phyloP scores from a whole-genome alignment of 805 yeast genomes.

The Candida michaelii region DNA sequence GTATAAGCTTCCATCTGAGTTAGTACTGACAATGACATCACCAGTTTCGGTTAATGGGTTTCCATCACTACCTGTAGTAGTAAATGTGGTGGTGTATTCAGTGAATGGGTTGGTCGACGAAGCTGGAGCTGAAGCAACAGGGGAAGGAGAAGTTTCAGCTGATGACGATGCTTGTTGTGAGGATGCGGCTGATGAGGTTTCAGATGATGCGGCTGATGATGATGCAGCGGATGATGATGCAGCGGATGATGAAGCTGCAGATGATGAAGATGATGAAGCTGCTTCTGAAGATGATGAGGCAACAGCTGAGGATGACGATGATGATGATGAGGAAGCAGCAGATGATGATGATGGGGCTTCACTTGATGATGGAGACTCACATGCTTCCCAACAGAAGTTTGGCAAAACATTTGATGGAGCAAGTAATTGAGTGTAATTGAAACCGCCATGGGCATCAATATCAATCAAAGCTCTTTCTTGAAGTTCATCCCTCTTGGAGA shows the following conservation, averaged over 20 bases:
- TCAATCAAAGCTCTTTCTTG: constrained; percentile 11
- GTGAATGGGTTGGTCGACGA: constrained; percentile 5
- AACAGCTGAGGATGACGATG: constrained; percentile 2
- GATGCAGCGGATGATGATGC: not conserved
- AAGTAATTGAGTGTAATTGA: constrained; percentile 7
- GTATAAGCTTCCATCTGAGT: constrained; percentile 17
- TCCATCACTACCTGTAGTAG: constrained; percentile 18
- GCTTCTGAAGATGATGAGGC: constrained; percentile 5
- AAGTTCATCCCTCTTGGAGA: constrained; percentile 11
- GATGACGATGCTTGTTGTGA: constrained; percentile 1
- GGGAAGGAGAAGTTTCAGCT: constrained; percentile 3
- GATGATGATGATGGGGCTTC: constrained; percentile 6
- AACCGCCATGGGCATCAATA: constrained; percentile 2
- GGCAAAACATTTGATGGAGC: constrained; percentile 14
- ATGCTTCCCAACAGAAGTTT: constrained; percentile 18
- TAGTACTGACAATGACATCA: constrained; percentile 18
- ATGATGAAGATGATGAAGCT: not conserved
- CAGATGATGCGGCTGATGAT: not conserved
- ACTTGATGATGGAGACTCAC: constrained; percentile 9
- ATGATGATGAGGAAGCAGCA: not conserved
- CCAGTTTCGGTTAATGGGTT: constrained; percentile 13
- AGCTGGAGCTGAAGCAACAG: not conserved
- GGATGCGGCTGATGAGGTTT: not conserved
- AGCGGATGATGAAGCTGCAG: constrained; percentile 1
- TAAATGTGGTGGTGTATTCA: constrained; percentile 19